These are phyloP conservation scores for Solanum clarkiae DNA, from an alignment of 257 asterid genomes.

Conservation along the genomic window DNA sequence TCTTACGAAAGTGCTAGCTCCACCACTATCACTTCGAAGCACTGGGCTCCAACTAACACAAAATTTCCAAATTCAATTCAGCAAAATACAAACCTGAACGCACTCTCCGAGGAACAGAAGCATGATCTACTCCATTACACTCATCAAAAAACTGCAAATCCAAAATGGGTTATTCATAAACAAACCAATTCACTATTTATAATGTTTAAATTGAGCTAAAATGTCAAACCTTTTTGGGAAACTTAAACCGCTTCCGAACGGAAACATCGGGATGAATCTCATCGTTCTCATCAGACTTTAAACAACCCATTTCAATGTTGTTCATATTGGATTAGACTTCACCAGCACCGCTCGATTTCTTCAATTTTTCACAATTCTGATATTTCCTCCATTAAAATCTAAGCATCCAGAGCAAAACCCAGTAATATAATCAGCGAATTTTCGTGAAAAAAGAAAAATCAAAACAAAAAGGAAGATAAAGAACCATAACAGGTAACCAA, in stretches of 20 bases:
- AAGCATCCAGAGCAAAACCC: background rate
- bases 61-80: slow-evolving; percentile 3
- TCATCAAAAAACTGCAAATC: slow-evolving; percentile 50
- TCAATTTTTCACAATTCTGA: background rate
- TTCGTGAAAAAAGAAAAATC: background rate
- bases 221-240: slow-evolving; percentile 38
- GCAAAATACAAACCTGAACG: slow-evolving; percentile 53
- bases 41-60: background rate
- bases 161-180: background rate
- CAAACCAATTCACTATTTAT: background rate
- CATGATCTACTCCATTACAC: slow-evolving; percentile 30
- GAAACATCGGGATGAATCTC: slow-evolving; percentile 25
- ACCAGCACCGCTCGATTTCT: background rate
- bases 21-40: background rate
- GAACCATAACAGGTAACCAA: background rate
- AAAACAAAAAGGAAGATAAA: background rate
- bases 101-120: slow-evolving; percentile 60
- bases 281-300: slow-evolving; percentile 34
- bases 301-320: slow-evolving; percentile 36
- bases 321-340: background rate
- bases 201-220: background rate
- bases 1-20: too few relatives aligned
- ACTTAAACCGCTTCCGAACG: slow-evolving; percentile 17
- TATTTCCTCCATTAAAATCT: background rate
- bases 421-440: background rate